Evolutionary conservation across 139 green algal species (phyloP), one percentile per base, ranked within the genome.

Genomic region (Micractinium sp.): DNA sequence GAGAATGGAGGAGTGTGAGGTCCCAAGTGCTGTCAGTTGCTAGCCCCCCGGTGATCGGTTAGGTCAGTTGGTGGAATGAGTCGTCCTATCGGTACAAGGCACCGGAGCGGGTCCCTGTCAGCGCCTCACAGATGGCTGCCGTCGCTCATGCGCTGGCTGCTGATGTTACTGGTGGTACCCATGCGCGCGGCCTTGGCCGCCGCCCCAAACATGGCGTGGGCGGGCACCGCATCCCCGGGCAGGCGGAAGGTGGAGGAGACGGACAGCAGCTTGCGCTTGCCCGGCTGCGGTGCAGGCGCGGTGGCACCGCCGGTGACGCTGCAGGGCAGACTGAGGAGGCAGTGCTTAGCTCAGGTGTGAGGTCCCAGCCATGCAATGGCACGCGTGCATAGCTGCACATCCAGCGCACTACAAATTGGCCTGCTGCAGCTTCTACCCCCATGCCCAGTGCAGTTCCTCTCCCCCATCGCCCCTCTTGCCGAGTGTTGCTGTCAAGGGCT

Each of bases 231-330:
- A 25, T 90, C 81, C 29, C 81, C 87, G 0, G 56, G 39, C 87
- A 90, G 25, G 29, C 39, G 61, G 39, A 75, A 74, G 61, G 18
- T 73, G 36, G 76, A 76, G 15, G 87, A 90, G 27, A 90, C 61
- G 25, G 75, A 39, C 35, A 90, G 82, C 79, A 90, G 82, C 87
- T 78, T 85, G 76, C 87, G 78, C 87, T 90, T 90, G 78, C 82
- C 81, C 0, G 41, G 71, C 85, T 88, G 85, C 31, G 67, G 39
- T 23, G 39, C 41, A 5, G 69, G 27, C 69, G 27, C 69, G 3
- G 27, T 12, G 20, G 22, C 9, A 71, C 20, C 22, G 14, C 63
- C 14, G 63, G 63, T 12, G 2, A 5, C 63, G 14, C 63, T 71
- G 63, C 63, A 25, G 20, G 20, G 63, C 9, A 71, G 63, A 2